These are phyloP conservation scores for Mitragyna speciosa DNA, from an alignment of 257 asterid genomes.

Conservation along the genomic window DNA sequence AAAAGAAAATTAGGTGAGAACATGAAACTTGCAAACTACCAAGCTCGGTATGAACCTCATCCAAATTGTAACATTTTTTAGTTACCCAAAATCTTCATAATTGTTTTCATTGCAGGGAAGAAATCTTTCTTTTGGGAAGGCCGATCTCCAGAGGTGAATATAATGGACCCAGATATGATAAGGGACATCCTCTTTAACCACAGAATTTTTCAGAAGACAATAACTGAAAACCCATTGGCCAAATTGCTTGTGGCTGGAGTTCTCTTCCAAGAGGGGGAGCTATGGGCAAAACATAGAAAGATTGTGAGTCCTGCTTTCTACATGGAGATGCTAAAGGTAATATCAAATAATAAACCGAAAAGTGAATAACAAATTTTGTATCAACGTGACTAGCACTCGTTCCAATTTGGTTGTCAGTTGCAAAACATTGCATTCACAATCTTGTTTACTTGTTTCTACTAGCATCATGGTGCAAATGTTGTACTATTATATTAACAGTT, in stretches of 20 bases:
- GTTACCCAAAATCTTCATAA: background rate
- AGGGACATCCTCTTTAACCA: slow-evolving; percentile 33
- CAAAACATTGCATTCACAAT: too few species aligned
- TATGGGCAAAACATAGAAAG: slow-evolving; percentile 53
- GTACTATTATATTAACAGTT: too few species aligned
- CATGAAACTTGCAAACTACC: too few species aligned
- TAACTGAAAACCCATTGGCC: slow-evolving; percentile 30
- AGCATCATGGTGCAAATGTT: too few species aligned
- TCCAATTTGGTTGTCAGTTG: too few species aligned
- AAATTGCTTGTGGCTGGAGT: slow-evolving; percentile 40
- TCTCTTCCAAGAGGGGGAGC: slow-evolving; percentile 35
- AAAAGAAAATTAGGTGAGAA: too few species aligned
- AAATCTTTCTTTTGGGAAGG: slow-evolving; percentile 48
- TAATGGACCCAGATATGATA: slow-evolving; percentile 44
- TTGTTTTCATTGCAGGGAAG: slow-evolving; percentile 29
- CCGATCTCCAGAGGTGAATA: slow-evolving; percentile 32
- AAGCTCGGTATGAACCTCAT: background rate
- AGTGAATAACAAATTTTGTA: too few species aligned
- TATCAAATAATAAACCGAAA: too few species aligned
- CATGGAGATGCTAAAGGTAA: slow-evolving; percentile 46
- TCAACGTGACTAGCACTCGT: too few species aligned
- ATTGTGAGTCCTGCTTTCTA: slow-evolving; percentile 50
- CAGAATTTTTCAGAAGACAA: slow-evolving; percentile 37
- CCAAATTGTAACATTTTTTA: background rate
- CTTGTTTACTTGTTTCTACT: too few species aligned